Percentiles rank a stretch among this genome's conserved stretches.
Evolutionary conservation across 495 filamentous ascomycete genomes (phyloP).

Genomic region (Diplogelasinospora grovesii): DNA sequence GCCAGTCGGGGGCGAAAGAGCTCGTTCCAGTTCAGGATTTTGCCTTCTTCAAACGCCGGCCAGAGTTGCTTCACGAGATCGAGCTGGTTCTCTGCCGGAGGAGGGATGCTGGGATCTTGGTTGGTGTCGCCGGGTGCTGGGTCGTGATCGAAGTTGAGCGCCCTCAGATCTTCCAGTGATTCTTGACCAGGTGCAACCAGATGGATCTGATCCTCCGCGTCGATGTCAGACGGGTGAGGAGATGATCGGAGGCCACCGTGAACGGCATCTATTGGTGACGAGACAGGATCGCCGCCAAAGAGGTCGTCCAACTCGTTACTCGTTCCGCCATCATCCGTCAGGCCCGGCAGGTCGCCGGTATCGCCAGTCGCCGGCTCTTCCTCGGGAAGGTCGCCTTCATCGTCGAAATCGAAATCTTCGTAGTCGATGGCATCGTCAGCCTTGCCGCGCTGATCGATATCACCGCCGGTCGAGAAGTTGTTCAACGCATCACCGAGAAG

Average conservation of each 20-base stretch:
- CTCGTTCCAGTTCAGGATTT: conserved; percentile 61
- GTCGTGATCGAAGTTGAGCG: conserved; percentile 41
- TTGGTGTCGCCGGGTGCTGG: conserved; percentile 30
- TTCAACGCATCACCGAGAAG: conserved; percentile 11
- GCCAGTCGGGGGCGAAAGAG: conserved; percentile 70
- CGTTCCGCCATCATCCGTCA: conserved; percentile 42
- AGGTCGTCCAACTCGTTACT: conserved; percentile 47
- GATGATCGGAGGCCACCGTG: conserved; percentile 27
- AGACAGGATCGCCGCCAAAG: conserved; percentile 35
- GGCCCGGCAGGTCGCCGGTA: conserved; percentile 34
- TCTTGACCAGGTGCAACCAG: conserved; percentile 10
- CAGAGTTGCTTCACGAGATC: conserved; percentile 64
- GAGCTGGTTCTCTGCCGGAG: conserved; percentile 55
- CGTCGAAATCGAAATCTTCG: conserved; percentile 80
- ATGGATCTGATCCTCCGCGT: conserved; percentile 25
- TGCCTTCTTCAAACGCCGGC: conserved; percentile 61
- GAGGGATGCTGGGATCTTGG: conserved; percentile 45
- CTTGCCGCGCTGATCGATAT: conserved; percentile 31
- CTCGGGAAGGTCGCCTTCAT: conserved; percentile 47
- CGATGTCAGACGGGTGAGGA: conserved; percentile 27
- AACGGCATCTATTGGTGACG: conserved; percentile 27
- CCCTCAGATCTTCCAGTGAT: conserved; percentile 23
- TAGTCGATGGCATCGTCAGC: conserved; percentile 59
- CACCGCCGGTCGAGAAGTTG: conserved; percentile 19
- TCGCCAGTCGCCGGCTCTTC: conserved; percentile 30